Evolutionary conservation across 768 basidiomycete species (phyloP).

Genomic region (Ramaria sp.): DNA sequence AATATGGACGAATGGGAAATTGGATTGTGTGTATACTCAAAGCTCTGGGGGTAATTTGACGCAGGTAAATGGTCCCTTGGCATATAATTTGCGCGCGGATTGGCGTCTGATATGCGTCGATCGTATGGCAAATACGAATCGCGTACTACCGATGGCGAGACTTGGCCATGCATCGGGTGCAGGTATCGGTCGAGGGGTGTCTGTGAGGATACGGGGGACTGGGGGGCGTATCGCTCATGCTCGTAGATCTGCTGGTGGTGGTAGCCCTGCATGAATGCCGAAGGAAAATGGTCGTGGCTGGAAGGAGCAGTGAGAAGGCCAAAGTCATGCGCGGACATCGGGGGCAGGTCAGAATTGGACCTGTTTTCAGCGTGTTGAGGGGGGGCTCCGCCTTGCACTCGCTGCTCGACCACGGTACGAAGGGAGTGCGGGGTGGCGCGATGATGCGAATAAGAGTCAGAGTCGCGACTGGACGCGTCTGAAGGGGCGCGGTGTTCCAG

Average conservation of each 20-base stretch:
- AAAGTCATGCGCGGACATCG: constrained; percentile 26
- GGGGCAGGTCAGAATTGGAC: background rate
- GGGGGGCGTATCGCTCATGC: constrained; percentile 1
- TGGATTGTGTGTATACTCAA: no score
- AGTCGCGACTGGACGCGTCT: no score
- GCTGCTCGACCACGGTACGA: no score
- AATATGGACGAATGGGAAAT: no score
- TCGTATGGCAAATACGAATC: background rate
- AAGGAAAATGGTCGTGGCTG: constrained; percentile 34
- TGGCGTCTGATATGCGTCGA: background rate
- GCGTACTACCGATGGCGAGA: background rate
- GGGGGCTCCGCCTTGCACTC: no score
- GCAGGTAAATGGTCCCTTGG: no score
- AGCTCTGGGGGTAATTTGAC: no score
- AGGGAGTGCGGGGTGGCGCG: no score
- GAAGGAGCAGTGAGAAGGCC: constrained; percentile 32
- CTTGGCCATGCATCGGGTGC: background rate
- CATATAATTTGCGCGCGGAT: background rate
- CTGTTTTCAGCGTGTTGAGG: no score
- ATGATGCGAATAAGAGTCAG: no score
- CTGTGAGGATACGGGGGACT: background rate
- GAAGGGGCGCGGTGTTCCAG: no score
- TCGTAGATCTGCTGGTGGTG: background rate
- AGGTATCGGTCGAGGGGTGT: background rate
- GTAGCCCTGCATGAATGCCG: constrained; percentile 10